phyloP scores from a whole-genome alignment of 495 filamentous ascomycete genomes.

The Annulohypoxylon maeteangense region DNA sequence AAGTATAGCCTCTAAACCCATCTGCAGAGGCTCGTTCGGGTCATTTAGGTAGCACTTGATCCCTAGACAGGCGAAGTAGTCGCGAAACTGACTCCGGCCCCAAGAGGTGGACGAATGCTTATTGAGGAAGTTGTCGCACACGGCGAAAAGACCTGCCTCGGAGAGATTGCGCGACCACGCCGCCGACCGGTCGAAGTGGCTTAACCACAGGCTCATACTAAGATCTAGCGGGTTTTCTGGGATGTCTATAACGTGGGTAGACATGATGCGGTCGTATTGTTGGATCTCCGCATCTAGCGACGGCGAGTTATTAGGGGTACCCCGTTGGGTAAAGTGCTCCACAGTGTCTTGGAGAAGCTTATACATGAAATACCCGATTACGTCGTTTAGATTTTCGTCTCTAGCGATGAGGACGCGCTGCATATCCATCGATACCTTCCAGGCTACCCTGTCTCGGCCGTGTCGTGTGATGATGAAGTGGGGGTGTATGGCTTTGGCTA shows the following conservation, averaged over 20 bases:
- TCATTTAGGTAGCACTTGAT: conserved; percentile 64
- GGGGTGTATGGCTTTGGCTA: conserved; percentile 69
- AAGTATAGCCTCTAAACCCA: conserved; percentile 59
- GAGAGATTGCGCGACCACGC: conserved; percentile 62
- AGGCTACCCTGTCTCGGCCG: conserved; percentile 62
- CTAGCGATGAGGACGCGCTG: conserved; percentile 59
- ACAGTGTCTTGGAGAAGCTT: conserved; percentile 63
- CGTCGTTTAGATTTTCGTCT: conserved; percentile 71
- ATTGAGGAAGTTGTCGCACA: conserved; percentile 52
- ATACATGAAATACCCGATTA: conserved; percentile 69
- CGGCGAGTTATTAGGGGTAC: conserved; percentile 19
- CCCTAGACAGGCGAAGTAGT: conserved; percentile 70
- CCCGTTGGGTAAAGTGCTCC: conserved; percentile 37
- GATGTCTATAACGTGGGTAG: conserved; percentile 55
- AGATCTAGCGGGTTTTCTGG: conserved; percentile 69
- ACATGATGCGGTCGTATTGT: conserved; percentile 69
- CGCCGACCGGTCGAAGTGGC: conserved; percentile 65
- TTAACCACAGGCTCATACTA: conserved; percentile 74
- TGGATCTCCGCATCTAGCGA: conserved; percentile 63
- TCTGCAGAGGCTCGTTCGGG: conserved; percentile 50
- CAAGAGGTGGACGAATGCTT: conserved; percentile 38
- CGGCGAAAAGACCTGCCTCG: conserved; percentile 57
- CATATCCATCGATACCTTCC: conserved; percentile 71
- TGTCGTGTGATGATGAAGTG: conserved; percentile 61
- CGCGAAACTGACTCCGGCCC: conserved; percentile 67